Conservation (phyloP, 78 protist genomes). For the Polysphondylium violaceum region DNA sequence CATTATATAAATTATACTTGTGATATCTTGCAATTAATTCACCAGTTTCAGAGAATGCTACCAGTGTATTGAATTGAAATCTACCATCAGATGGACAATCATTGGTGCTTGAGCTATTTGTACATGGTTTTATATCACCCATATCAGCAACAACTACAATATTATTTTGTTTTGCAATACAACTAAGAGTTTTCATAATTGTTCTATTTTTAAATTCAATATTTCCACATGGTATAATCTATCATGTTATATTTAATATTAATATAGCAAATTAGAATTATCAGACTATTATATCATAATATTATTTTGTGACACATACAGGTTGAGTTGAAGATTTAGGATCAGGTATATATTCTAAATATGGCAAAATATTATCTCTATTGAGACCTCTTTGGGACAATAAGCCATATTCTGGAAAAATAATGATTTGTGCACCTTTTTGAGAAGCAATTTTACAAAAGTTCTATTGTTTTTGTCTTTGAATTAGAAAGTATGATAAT, state of each 20-base stretch:
- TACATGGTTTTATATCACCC: constrained; percentile 33
- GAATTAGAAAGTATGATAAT: not conserved
- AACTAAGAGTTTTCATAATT: constrained; percentile 14
- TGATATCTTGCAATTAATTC: constrained; percentile 29
- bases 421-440: constrained; percentile 16
- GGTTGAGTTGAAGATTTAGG: not conserved
- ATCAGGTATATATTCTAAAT: constrained; percentile 21
- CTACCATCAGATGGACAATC: constrained; percentile 36
- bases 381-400: not conserved
- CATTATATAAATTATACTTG: constrained; percentile 24
- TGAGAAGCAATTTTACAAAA: constrained; percentile 14
- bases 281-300: not conserved
- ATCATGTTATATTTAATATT: not conserved
- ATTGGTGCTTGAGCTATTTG: not conserved
- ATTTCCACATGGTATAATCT: constrained; percentile 44
- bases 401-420: constrained; percentile 61
- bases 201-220: not conserved
- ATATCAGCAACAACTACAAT: not conserved
- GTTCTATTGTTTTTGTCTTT: not conserved
- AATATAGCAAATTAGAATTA: not conserved
- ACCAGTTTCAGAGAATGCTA: constrained; percentile 26
- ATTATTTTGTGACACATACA: not conserved
- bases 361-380: not conserved
- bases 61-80: constrained; percentile 45
- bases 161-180: not conserved